Evolutionary conservation across 148 eudicot species (phyloP).

Genomic region (Fagopyrum esculentum): DNA sequence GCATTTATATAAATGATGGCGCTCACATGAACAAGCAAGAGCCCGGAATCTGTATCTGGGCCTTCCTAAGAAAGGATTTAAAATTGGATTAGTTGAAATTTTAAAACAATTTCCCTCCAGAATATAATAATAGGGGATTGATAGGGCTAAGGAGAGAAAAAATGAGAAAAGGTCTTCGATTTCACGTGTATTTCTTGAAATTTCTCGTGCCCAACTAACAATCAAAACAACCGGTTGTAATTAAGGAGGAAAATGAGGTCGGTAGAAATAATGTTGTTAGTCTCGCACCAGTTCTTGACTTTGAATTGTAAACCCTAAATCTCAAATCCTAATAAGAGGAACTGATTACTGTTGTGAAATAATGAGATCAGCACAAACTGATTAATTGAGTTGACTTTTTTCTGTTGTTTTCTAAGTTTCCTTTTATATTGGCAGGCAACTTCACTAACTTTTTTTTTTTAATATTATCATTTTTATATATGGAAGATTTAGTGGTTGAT

Average conservation of each 20-base stretch:
- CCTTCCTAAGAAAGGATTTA: not conserved
- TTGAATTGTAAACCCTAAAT: not conserved
- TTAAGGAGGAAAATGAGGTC: not conserved
- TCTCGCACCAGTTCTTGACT: not conserved
- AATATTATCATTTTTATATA: not conserved
- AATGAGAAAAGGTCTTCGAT: not conserved
- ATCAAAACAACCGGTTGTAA: conserved; percentile 6
- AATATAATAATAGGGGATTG: not conserved
- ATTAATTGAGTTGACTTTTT: not conserved
- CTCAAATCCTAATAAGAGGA: not conserved
- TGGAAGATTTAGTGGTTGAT: not conserved
- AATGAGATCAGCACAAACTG: not conserved
- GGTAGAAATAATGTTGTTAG: not conserved
- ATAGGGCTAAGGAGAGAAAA: not conserved
- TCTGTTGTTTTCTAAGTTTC: not conserved
- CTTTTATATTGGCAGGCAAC: not conserved
- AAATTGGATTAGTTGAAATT: not conserved
- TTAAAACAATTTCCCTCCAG: conserved; percentile 5
- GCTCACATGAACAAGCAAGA: not conserved
- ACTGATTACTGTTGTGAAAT: not conserved
- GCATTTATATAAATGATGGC: not conserved
- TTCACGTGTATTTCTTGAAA: not conserved
- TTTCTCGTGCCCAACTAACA: not conserved
- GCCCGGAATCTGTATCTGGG: not conserved
- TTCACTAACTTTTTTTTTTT: not conserved